Percentiles rank a stretch among this genome's conserved stretches.
These are phyloP conservation scores for Tetrapisispora namnaoensis DNA, from an alignment of 805 yeast genomes.

Conservation along the genomic window DNA sequence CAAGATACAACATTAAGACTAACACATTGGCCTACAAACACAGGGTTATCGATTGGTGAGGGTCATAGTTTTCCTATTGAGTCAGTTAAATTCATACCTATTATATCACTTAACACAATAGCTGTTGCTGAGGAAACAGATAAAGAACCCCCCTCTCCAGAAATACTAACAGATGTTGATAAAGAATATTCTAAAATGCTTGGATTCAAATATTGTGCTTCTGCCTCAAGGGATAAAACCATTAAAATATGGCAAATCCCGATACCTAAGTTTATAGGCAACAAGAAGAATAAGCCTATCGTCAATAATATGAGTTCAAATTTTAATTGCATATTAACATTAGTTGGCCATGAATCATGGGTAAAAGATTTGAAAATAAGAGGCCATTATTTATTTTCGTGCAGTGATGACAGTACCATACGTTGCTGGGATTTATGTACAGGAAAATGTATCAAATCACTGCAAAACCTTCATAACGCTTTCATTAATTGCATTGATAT, in stretches of 20 bases:
- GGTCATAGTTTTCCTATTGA: conserved; percentile 86
- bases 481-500: conserved; percentile 51
- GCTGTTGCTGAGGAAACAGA: neutral
- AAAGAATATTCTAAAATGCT: conserved; percentile 29
- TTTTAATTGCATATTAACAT: conserved; percentile 46
- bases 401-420: conserved; percentile 71
- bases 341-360: conserved; percentile 82
- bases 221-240: conserved; percentile 71
- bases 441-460: conserved; percentile 39
- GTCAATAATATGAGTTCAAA: conserved; percentile 45
- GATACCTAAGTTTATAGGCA: conserved; percentile 47
- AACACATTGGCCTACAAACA: conserved; percentile 56
- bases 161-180: neutral
- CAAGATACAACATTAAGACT: conserved; percentile 68
- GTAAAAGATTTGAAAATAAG: conserved; percentile 59
- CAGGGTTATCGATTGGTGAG: conserved; percentile 52
- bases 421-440: conserved; percentile 65
- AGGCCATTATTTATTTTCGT: conserved; percentile 66
- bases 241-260: conserved; percentile 74
- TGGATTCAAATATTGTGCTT: conserved; percentile 64
- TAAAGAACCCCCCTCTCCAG: neutral
- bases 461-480: conserved; percentile 58
- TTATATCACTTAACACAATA: conserved; percentile 18
- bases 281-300: conserved; percentile 42
- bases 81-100: conserved; percentile 56